Percentiles rank a stretch among this genome's conserved stretches.
phyloP scores from a whole-genome alignment of 495 filamentous ascomycete species.

The Aspergillus leporis region DNA sequence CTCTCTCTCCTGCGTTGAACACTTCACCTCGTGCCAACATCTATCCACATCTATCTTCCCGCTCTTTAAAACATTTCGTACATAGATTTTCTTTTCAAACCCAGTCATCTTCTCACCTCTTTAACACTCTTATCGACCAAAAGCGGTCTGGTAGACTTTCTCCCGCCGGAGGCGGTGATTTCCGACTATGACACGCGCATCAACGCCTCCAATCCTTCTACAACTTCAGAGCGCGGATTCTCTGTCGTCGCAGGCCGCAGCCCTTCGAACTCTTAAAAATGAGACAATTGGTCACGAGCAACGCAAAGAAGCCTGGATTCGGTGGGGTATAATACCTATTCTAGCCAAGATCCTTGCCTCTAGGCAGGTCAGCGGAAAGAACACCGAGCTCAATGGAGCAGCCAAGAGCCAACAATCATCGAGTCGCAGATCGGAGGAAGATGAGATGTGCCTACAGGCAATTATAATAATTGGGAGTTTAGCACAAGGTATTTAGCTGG shows the following conservation, averaged over 20 bases:
- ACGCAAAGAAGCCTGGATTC: conserved; percentile 76
- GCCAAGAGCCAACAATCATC: conserved; percentile 19
- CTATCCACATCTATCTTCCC: not conserved
- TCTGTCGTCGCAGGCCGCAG: conserved; percentile 58
- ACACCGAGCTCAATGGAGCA: conserved; percentile 37
- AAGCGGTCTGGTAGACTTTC: conserved; percentile 1
- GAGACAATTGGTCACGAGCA: conserved; percentile 86
- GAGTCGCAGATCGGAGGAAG: conserved; percentile 47
- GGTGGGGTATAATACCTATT: conserved; percentile 64
- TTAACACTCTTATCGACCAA: not conserved
- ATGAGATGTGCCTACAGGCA: conserved; percentile 72
- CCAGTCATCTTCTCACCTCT: not conserved
- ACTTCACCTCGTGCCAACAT: not conserved
- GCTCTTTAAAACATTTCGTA: not conserved
- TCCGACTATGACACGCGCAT: conserved; percentile 49
- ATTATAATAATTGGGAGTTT: conserved; percentile 80
- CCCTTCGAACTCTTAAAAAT: conserved; percentile 78
- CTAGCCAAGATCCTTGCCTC: conserved; percentile 61
- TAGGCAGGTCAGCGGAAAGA: conserved; percentile 38
- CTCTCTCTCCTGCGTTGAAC: conserved; percentile 10
- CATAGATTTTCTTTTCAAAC: not conserved
- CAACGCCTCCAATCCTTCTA: conserved; percentile 55
- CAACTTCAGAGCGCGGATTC: conserved; percentile 63
- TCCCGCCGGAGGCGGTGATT: conserved; percentile 36
- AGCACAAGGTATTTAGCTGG: conserved; percentile 66